A percentile compares a stretch with the other conserved stretches of the same genome.
These are phyloP conservation scores for Massarina eburnea DNA, from an alignment of 2,329 filamentous ascomycete genomes.

Conservation along the genomic window DNA sequence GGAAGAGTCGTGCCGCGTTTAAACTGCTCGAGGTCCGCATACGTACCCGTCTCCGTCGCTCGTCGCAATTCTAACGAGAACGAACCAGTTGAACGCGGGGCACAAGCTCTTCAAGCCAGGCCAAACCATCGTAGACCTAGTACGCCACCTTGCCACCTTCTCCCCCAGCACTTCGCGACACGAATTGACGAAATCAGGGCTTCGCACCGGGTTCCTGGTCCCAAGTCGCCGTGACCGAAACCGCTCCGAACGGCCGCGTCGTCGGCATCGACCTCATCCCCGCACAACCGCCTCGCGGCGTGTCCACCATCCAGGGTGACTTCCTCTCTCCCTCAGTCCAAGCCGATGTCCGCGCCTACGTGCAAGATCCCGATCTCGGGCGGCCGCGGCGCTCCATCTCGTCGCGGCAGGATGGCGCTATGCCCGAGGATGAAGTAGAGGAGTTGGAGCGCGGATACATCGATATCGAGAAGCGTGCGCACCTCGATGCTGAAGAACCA, in stretches of 20 bases:
- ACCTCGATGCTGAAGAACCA: slow-evolving; percentile 35
- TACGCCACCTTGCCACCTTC: slow-evolving; percentile 43
- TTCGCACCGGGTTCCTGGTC: slow-evolving; percentile 72
- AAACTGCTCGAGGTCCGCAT: slow-evolving; percentile 77
- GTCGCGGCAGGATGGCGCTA: slow-evolving; percentile 25
- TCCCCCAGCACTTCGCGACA: too few relatives aligned
- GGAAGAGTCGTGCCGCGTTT: slow-evolving; percentile 91
- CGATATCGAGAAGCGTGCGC: slow-evolving; percentile 61
- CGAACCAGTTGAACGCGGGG: slow-evolving; percentile 72
- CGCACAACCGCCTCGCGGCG: slow-evolving; percentile 83
- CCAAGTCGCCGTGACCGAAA: slow-evolving; percentile 76
- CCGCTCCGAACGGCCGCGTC: slow-evolving; percentile 74
- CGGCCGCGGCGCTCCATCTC: slow-evolving; percentile 46
- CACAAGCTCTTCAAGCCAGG: slow-evolving; percentile 76
- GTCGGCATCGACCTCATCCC: slow-evolving; percentile 94
- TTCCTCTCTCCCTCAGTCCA: slow-evolving; percentile 79
- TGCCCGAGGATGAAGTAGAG: slow-evolving; percentile 45
- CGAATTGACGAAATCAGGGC: slow-evolving; percentile 53
- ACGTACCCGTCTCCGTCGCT: background rate
- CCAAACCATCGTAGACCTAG: slow-evolving; percentile 87
- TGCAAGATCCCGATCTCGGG: slow-evolving; percentile 65
- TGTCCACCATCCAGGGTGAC: slow-evolving; percentile 94
- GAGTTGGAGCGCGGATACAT: slow-evolving; percentile 61
- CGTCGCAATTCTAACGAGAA: slow-evolving; percentile 15
- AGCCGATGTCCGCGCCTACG: slow-evolving; percentile 73